Evolutionary conservation across 805 yeast species (phyloP), one percentile per base, ranked within the genome.

Genomic region (Yarrowia sp.): DNA sequence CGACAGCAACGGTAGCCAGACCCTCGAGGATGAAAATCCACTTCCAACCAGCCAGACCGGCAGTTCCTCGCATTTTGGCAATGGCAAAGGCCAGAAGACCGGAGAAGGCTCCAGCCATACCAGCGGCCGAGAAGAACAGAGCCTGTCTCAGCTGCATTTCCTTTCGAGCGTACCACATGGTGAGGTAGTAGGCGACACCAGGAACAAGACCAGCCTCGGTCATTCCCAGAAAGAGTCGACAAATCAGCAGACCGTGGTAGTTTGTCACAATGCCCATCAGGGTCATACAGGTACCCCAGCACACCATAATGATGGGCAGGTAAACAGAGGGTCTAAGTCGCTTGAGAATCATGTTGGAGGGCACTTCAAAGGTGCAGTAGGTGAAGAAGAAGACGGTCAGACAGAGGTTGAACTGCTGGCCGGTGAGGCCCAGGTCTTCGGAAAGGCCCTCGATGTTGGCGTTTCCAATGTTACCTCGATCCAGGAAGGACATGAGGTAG

Each of bases 11-110:
- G 17, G 79, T 78, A 64, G 80, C 81, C 13, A 75, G 73, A 49
- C 87, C 86, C 73, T 85, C 87, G 30, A 85, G 77, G 8, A 84
- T 79, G 69, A 79, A 85, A 30, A 85, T 76, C 78, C 83, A 84
- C 71, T 83, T 79, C 85, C 86, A 85, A 14, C 84, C 84, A 40
- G 74, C 79, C 71, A 81, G 72, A 9, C 76, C 73, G 0, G 79
- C 77, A 12, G 73, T 72, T 0, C 82, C 83, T 55, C 77, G 73
- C 70, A 83, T 79, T 38, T 76, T 74, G 9, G 81, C 74, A 65
- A 85, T 78, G n/a, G 84, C 87, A 69, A 83, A 74, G 8, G 70
- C 72, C 34, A 70, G 53, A 13, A 71, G 50, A 17, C 89, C 88
- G 58, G 87, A 86, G 73, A 86, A 84, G 1, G 86, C 85, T 44